Evolutionary conservation across 1,284 basidiomycete genomes (phyloP).

Genomic region (Naganishia albida): DNA sequence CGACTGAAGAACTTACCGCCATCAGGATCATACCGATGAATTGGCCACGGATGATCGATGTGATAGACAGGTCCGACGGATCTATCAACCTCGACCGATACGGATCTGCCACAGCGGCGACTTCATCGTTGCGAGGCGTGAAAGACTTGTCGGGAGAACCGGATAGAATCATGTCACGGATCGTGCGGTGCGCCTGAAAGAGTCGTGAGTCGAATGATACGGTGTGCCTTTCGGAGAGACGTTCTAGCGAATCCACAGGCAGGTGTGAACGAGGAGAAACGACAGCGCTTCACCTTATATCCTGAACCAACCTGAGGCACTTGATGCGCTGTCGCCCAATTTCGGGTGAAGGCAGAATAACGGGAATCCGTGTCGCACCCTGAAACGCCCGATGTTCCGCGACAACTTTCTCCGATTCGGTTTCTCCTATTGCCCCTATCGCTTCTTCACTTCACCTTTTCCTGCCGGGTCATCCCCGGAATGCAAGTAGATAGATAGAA

Average conservation of each 20-base stretch:
- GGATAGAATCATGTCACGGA: not conserved
- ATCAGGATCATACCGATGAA: conserved; percentile 21
- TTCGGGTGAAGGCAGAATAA: not conserved
- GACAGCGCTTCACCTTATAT: too few relatives aligned
- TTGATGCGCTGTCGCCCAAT: not conserved
- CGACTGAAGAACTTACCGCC: conserved; percentile 5
- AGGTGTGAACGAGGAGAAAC: too few relatives aligned
- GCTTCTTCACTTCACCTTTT: too few relatives aligned
- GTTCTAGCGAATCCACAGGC: too few relatives aligned
- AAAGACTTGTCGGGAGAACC: not conserved
- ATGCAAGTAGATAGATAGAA: not conserved
- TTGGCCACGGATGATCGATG: conserved; percentile 13
- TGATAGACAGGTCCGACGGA: conserved; percentile 9
- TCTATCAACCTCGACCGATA: conserved; percentile 4
- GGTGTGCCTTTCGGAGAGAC: too few relatives aligned
- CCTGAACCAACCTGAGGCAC: too few relatives aligned
- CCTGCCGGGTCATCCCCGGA: too few relatives aligned
- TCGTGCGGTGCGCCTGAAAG: not conserved
- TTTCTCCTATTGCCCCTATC: not conserved
- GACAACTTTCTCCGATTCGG: not conserved
- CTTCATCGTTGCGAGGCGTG: not conserved
- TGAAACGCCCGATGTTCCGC: conserved; percentile 11
- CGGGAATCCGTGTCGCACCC: conserved; percentile 2
- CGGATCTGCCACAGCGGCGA: not conserved
- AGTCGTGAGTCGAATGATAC: too few relatives aligned